Base-by-base conservation (phyloP, 2,329 filamentous ascomycete genomes). In the Alternaria ventricosa region DNA sequence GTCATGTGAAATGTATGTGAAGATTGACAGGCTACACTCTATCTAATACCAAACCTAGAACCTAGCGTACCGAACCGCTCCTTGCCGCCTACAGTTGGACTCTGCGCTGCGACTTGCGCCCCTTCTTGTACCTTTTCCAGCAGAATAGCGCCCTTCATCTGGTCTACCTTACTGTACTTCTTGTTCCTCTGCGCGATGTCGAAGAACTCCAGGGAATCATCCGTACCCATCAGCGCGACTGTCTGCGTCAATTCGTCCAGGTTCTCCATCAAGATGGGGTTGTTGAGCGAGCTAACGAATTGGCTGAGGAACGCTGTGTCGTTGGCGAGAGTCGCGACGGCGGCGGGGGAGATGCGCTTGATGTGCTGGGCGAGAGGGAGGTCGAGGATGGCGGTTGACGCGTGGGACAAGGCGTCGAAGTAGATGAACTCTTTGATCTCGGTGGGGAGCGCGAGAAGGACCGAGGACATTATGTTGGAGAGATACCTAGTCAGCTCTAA, bases 401-500 rank as follows among this genome's bases (percentile, higher is more conserved):
- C 94, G 79, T 99, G 96, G 59, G 90, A 94, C 36, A 99, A 87
- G 0, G 96, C 96, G 77, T 98, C 96, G 76, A 97, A 97, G 82
- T 99, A 98, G 72, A 99, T 97, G 60, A 97, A 89, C 78, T 97
- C 94, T 78, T 98, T 98, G 80, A 99, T 97, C 74, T 97, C 93
- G 28, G 93, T 90, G 0, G 96, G 96, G n/a, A 99, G 84, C 1
- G 94, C 95, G 3, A 99, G 87, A 6, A 99, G 86, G 0, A 96
- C 97, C 1, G 93, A 96, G 76, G 90, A 94, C 94, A 98, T 98
- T 77, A 97, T 98, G 78, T 97, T 97, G 28, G 91, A 92, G 20
- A 99, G 85, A 78, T 98, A 99, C 12, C 91, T 88, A 0, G 95
- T 99, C 65, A 99, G 84, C 6, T 96, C 97, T 77, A 96, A 91